A percentile compares a stretch with the other conserved stretches of the same genome.
These are phyloP conservation scores for Aspergillus latus DNA, from an alignment of 2,329 filamentous ascomycete genomes.

Conservation along the genomic window DNA sequence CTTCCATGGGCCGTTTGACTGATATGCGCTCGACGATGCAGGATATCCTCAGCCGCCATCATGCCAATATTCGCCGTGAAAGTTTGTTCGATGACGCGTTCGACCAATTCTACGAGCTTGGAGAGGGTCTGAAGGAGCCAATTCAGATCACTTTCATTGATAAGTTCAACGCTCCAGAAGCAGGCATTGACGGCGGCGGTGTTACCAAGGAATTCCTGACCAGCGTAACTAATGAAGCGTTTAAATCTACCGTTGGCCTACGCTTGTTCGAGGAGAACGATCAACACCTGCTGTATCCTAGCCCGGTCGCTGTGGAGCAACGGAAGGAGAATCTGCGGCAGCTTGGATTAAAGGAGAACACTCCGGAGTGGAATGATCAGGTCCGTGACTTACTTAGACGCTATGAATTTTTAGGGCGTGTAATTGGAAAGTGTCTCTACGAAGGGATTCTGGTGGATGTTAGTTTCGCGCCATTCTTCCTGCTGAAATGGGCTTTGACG, in stretches of 20 bases:
- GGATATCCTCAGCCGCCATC: slow-evolving; percentile 58
- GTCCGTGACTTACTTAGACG: slow-evolving; percentile 65
- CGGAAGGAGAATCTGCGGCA: slow-evolving; percentile 58
- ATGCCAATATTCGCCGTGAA: slow-evolving; percentile 76
- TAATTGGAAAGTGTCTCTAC: slow-evolving; percentile 95
- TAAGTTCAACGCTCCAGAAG: slow-evolving; percentile 79
- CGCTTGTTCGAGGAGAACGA: slow-evolving; percentile 80
- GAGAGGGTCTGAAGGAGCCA: slow-evolving; percentile 83
- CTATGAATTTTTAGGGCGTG: slow-evolving; percentile 88
- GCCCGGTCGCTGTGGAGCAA: slow-evolving; percentile 74
- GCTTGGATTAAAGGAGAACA: slow-evolving; percentile 53
- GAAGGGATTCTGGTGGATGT: slow-evolving; percentile 95
- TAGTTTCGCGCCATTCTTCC: slow-evolving; percentile 90
- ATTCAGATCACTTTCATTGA: slow-evolving; percentile 98
- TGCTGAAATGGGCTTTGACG: slow-evolving; percentile 88
- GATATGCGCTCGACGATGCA: slow-evolving; percentile 42
- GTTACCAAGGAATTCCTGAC: slow-evolving; percentile 97
- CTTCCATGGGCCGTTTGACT: slow-evolving; percentile 38
- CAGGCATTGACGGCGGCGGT: slow-evolving; percentile 93
- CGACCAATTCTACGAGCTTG: slow-evolving; percentile 75
- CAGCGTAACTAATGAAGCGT: slow-evolving; percentile 82
- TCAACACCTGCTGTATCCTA: slow-evolving; percentile 84
- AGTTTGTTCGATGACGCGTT: slow-evolving; percentile 84
- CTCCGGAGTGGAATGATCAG: slow-evolving; percentile 56
- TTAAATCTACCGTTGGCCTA: slow-evolving; percentile 59